phyloP scores from a whole-genome alignment of 352 stramenopile species.

The Peronosclerospora sorghi region DNA sequence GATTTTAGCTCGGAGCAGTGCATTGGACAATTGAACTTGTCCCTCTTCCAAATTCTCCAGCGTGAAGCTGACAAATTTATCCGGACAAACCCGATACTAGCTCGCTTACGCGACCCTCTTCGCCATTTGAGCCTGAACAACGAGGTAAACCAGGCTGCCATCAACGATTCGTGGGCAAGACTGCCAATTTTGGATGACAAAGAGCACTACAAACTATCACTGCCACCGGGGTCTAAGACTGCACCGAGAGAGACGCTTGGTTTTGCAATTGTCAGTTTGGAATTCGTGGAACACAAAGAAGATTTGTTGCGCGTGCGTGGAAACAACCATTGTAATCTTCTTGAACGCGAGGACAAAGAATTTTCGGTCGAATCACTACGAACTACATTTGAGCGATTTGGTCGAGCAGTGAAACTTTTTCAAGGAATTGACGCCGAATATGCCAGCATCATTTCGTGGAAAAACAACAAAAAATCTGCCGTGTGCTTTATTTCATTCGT shows the following conservation, averaged over 20 bases:
- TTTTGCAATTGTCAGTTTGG: conserved; percentile 39
- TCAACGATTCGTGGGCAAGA: conserved; percentile 22
- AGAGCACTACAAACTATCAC: conserved; percentile 39
- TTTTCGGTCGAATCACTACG: conserved; percentile 72
- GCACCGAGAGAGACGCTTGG: conserved; percentile 36
- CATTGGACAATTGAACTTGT: conserved; percentile 55
- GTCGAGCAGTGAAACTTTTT: conserved; percentile 51
- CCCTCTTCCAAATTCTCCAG: conserved; percentile 74
- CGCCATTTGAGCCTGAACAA: conserved; percentile 37
- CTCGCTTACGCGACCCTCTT: conserved; percentile 33
- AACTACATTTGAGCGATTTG: conserved; percentile 63
- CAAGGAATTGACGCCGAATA: conserved; percentile 72
- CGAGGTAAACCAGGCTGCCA: conserved; percentile 21
- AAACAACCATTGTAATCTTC: conserved; percentile 36
- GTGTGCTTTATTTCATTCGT: conserved; percentile 55
- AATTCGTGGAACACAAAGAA: conserved; percentile 65
- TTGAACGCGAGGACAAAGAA: conserved; percentile 63
- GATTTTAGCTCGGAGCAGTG: conserved; percentile 73
- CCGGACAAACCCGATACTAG: conserved; percentile 31
- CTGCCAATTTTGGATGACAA: conserved; percentile 25
- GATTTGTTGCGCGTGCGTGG: conserved; percentile 52
- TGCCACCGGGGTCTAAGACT: conserved; percentile 20
- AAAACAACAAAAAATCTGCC: conserved; percentile 71
- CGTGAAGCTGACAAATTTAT: conserved; percentile 59
- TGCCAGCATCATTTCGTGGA: conserved; percentile 73